Evolutionary conservation across 2,329 filamentous ascomycete species (phyloP).

Genomic region (Elsinoe fawcettii): DNA sequence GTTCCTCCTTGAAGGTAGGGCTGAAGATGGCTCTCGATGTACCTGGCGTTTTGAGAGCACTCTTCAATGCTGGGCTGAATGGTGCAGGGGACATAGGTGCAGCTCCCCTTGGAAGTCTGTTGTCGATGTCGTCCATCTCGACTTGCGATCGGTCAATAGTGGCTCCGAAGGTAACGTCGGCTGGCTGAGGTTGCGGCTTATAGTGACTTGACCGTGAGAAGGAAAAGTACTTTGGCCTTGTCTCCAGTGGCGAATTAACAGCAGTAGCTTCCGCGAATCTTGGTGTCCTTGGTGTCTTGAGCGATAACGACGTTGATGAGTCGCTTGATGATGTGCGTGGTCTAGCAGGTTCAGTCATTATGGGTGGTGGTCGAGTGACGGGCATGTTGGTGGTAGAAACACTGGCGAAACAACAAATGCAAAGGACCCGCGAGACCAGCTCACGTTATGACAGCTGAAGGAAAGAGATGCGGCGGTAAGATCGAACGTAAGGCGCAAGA

Average conservation of each 20-base stretch:
- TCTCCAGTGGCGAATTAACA: conserved; percentile 67
- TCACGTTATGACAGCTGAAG: conserved; percentile 5
- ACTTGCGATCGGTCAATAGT: conserved; percentile 41
- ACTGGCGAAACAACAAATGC: conserved; percentile 15
- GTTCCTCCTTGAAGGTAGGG: conserved; percentile 85
- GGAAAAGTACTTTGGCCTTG: conserved; percentile 40
- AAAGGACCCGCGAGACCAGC: conserved; percentile 17
- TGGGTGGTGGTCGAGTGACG: conserved; percentile 16
- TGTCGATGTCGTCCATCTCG: conserved; percentile 46
- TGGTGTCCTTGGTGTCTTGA: conserved; percentile 63
- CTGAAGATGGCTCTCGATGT: conserved; percentile 58
- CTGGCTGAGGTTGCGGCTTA: conserved; percentile 61
- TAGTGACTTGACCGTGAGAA: conserved; percentile 54
- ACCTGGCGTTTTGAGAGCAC: conserved; percentile 79
- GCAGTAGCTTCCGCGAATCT: conserved; percentile 76
- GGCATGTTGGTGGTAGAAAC: conserved; percentile 10
- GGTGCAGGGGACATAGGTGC: conserved; percentile 60
- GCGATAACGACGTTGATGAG: conserved; percentile 31
- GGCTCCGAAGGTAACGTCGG: conserved; percentile 79
- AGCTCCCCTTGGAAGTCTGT: conserved; percentile 48
- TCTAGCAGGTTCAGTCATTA: conserved; percentile 16
- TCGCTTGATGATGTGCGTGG: conserved; percentile 28
- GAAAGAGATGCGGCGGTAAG: conserved; percentile 15
- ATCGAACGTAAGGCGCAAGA: conserved; percentile 1
- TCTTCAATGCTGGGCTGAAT: conserved; percentile 73